These are phyloP conservation scores for Taphrina communis DNA, from an alignment of 1,139 yeast genomes.

Conservation along the genomic window DNA sequence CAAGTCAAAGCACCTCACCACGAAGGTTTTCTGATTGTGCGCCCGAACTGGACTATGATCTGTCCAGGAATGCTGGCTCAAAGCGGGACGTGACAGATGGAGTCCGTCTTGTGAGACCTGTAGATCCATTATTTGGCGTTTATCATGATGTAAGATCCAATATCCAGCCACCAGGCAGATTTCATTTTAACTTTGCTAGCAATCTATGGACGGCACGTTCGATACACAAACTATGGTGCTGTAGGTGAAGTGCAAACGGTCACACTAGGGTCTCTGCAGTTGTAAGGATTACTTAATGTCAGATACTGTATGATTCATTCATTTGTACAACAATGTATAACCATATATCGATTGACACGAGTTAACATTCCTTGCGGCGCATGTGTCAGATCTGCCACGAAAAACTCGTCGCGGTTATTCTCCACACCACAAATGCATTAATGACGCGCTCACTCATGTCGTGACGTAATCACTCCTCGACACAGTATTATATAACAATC, in stretches of 20 bases:
- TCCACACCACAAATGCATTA: conserved; percentile 27
- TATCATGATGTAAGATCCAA: conserved; percentile 17
- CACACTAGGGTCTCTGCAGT: not conserved
- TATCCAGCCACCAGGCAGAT: not conserved
- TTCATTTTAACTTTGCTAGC: not conserved
- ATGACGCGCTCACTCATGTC: conserved; percentile 22
- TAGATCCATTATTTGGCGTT: conserved; percentile 3
- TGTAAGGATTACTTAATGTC: not conserved
- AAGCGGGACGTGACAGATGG: not conserved
- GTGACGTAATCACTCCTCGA: conserved; percentile 15
- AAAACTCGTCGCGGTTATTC: conserved; percentile 14
- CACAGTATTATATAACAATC: conserved; percentile 1
- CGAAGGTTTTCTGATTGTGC: not conserved
- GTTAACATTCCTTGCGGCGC: conserved; percentile 8
- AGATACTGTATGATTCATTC: too few relatives aligned
- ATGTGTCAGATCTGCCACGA: conserved; percentile 8
- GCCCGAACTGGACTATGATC: too few relatives aligned
- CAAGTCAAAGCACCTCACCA: conserved; percentile 3
- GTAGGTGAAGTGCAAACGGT: not conserved
- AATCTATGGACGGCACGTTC: conserved; percentile 1
- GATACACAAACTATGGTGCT: conserved; percentile 9
- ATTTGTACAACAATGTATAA: too few relatives aligned
- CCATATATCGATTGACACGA: too few relatives aligned
- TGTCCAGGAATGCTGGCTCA: not conserved
- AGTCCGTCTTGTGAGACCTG: conserved; percentile 7